A percentile compares a stretch with the other conserved stretches of the same genome.
phyloP scores from a whole-genome alignment of 2,329 filamentous ascomycete genomes.

The Apiospora marii region DNA sequence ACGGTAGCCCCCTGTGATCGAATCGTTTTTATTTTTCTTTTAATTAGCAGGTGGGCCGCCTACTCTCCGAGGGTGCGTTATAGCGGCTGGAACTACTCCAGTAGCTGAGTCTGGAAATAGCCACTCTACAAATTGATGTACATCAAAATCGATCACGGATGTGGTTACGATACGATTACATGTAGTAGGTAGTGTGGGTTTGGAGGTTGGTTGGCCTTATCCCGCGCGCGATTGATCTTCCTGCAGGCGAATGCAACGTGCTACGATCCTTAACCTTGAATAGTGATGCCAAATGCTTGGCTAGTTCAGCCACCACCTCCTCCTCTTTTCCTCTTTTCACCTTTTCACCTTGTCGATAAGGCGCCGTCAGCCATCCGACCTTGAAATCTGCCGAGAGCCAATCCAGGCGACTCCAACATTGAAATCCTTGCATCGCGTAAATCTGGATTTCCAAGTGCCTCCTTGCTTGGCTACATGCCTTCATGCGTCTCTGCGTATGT shows the following conservation, averaged over 20 bases:
- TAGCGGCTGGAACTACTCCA: not conserved
- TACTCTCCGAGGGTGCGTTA: not conserved
- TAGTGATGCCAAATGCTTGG: not conserved
- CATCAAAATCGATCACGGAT: not conserved
- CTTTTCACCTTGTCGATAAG: not conserved
- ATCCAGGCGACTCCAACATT: conserved; percentile 10
- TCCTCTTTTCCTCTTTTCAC: not conserved
- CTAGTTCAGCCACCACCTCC: conserved; percentile 12
- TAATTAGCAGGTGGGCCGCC: not conserved
- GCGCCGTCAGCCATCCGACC: conserved; percentile 6
- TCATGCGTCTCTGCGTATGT: not conserved
- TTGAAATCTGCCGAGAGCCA: conserved; percentile 18
- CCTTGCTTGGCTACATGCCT: not conserved
- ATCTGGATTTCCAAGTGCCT: not conserved
- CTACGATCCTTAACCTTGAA: conserved; percentile 20
- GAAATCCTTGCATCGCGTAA: not conserved
- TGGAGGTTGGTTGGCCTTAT: not conserved
- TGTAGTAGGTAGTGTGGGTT: conserved; percentile 8
- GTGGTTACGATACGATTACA: conserved; percentile 4
- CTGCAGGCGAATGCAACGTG: conserved; percentile 12
- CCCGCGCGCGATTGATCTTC: conserved; percentile 8
- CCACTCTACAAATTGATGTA: not conserved
- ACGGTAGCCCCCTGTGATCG: not conserved
- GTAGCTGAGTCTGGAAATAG: no score
- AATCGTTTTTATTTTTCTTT: not conserved